phyloP scores from a whole-genome alignment of 306 rosid genomes.

The Quillaja saponaria region DNA sequence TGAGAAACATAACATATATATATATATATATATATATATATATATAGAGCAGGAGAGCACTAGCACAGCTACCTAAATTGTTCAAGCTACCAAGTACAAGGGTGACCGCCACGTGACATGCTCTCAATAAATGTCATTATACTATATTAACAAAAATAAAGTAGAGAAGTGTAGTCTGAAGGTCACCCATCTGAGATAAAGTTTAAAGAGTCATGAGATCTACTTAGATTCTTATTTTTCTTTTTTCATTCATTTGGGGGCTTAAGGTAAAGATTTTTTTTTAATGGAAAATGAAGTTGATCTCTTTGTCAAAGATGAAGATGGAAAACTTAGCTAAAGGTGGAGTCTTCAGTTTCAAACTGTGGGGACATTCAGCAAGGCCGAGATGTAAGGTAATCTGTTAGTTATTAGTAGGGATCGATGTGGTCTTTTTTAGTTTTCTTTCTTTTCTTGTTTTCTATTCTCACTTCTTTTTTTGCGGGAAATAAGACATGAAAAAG shows the following conservation, averaged over 20 bases:
- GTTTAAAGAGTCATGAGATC: conserved; percentile 23
- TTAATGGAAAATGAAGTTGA: conserved; percentile 28
- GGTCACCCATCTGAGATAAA: conserved; percentile 59
- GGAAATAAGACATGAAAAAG: conserved; percentile 29
- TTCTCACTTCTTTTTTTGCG: conserved; percentile 51
- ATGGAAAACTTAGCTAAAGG: conserved; percentile 28
- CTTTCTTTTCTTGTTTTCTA: conserved; percentile 19
- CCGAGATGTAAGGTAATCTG: conserved; percentile 39
- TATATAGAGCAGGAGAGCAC: no score
- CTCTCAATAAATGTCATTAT: no score
- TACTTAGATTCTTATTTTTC: conserved; percentile 26
- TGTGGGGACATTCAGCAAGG: conserved; percentile 58
- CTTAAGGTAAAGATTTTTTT: conserved; percentile 34
- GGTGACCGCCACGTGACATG: no score
- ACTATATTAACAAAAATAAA: no score
- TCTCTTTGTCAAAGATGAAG: conserved; percentile 36
- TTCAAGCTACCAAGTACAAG: no score
- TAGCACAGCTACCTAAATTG: no score
- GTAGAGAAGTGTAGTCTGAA: conserved; percentile 54
- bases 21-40: no score
- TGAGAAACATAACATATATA: no score
- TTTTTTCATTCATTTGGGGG: conserved; percentile 32
- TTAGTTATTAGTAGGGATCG: conserved; percentile 36
- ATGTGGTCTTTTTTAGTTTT: conserved; percentile 31
- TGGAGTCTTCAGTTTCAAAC: conserved; percentile 41